These are phyloP conservation scores for Pleurotus platypus DNA, from an alignment of 768 basidiomycete species.

Conservation along the genomic window DNA sequence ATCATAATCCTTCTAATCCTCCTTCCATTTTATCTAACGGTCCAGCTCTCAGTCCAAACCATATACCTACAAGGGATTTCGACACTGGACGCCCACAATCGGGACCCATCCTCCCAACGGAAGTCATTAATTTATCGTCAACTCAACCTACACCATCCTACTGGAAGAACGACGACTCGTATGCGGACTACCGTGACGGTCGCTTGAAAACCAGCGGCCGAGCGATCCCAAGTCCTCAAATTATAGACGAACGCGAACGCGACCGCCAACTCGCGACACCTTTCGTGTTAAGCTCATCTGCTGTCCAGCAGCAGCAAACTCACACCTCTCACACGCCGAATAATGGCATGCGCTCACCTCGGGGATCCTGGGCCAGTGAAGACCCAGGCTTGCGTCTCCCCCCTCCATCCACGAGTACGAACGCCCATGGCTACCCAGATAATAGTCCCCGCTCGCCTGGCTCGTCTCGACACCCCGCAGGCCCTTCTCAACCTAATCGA, in stretches of 20 bases:
- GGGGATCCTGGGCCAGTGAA: slow-evolving; percentile 27
- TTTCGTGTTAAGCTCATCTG: slow-evolving; percentile 49
- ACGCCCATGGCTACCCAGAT: slow-evolving; percentile 28
- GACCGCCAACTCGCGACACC: slow-evolving; percentile 53
- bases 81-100: slow-evolving; percentile 30
- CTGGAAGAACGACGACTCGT: slow-evolving; percentile 36
- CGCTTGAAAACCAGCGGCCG: slow-evolving; percentile 24
- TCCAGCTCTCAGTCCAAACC: slow-evolving; percentile 4
- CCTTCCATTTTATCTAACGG: slow-evolving; percentile 6
- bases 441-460: slow-evolving; percentile 35
- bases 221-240: slow-evolving; percentile 33
- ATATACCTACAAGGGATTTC: slow-evolving; percentile 22
- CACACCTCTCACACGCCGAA: slow-evolving; percentile 14
- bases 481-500: slow-evolving; percentile 13
- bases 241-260: slow-evolving; percentile 44
- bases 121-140: slow-evolving; percentile 48
- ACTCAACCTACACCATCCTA: slow-evolving; percentile 31
- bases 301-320: slow-evolving; percentile 24
- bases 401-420: slow-evolving; percentile 21
- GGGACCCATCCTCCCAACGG: slow-evolving; percentile 38
- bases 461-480: slow-evolving; percentile 30
- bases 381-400: slow-evolving; percentile 30
- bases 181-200: slow-evolving; percentile 25
- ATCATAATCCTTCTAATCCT: slow-evolving; percentile 21
- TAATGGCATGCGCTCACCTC: slow-evolving; percentile 29